Evolutionary conservation across 2,329 filamentous ascomycete species (phyloP).

Genomic region (Ophiostoma sp.): DNA sequence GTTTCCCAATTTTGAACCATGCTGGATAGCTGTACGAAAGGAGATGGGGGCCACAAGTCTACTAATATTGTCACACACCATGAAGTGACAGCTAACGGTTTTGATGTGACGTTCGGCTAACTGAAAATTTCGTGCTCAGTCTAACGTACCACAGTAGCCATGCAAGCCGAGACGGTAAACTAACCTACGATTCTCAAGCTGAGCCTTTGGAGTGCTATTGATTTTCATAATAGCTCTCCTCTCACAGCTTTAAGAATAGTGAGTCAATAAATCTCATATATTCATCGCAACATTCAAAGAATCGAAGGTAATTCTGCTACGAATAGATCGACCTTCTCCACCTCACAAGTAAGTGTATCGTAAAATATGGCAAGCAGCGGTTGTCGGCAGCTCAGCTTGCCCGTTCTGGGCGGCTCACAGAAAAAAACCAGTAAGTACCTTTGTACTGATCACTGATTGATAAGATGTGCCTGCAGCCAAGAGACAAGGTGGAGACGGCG

Average conservation of each 20-base stretch:
- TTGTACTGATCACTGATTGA: conserved; percentile 27
- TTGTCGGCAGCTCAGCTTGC: background rate
- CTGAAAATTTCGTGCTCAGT: background rate
- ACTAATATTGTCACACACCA: background rate
- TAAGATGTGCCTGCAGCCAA: conserved; percentile 27
- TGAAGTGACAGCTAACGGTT: background rate
- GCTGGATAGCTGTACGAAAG: background rate
- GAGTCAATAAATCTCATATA: background rate
- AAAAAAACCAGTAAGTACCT: background rate
- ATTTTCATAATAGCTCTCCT: background rate
- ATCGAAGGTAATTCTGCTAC: too few relatives aligned
- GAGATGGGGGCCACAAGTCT: background rate
- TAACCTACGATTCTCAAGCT: background rate
- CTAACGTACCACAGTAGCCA: background rate
- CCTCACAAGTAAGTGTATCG: background rate
- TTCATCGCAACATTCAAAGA: too few relatives aligned
- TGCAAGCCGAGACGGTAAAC: background rate
- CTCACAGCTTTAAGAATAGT: background rate
- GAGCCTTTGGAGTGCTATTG: background rate
- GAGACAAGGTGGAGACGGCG: background rate
- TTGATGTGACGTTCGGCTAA: background rate
- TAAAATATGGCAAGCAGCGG: background rate
- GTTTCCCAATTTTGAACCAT: too few relatives aligned
- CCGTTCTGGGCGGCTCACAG: background rate
- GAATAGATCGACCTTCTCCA: background rate